Conservation (phyloP, 257 asterid genomes). For the Osmanthus fragrans region DNA sequence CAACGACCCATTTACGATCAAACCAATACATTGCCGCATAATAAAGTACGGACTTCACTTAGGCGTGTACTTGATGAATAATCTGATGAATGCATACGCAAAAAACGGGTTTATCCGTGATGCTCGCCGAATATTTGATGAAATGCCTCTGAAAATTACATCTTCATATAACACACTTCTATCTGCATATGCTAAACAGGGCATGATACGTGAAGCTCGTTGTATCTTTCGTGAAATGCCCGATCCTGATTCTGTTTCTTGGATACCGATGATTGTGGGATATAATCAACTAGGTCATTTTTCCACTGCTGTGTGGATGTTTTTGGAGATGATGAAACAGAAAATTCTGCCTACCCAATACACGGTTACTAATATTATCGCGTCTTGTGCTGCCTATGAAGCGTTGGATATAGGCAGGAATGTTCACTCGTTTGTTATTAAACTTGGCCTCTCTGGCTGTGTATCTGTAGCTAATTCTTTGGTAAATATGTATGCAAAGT, state of each 20-base stretch:
- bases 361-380: slow-evolving; percentile 65
- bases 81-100: slow-evolving; percentile 62
- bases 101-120: slow-evolving; percentile 49
- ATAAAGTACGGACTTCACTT: slow-evolving; percentile 57
- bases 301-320: slow-evolving; percentile 46
- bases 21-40: slow-evolving; percentile 53
- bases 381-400: slow-evolving; percentile 59
- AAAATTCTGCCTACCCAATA: slow-evolving; percentile 60
- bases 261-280: slow-evolving; percentile 86
- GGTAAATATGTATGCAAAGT: slow-evolving; percentile 81
- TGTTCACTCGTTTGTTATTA: slow-evolving; percentile 70
- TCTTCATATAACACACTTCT: slow-evolving; percentile 76
- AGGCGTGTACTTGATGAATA: slow-evolving; percentile 65
- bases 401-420: slow-evolving; percentile 55
- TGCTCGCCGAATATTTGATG: slow-evolving; percentile 67
- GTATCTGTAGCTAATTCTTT: slow-evolving; percentile 72
- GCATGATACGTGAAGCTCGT: slow-evolving; percentile 52
- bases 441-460: slow-evolving; percentile 51
- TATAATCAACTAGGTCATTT: slow-evolving; percentile 53
- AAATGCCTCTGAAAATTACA: slow-evolving; percentile 59
- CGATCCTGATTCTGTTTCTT: slow-evolving; percentile 71
- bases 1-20: slow-evolving; percentile 38
- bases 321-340: slow-evolving; percentile 57
- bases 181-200: slow-evolving; percentile 71
- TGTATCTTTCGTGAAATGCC: slow-evolving; percentile 51